Conservation (phyloP, 768 basidiomycete genomes). For the Hebeloma cylindrosporum region DNA sequence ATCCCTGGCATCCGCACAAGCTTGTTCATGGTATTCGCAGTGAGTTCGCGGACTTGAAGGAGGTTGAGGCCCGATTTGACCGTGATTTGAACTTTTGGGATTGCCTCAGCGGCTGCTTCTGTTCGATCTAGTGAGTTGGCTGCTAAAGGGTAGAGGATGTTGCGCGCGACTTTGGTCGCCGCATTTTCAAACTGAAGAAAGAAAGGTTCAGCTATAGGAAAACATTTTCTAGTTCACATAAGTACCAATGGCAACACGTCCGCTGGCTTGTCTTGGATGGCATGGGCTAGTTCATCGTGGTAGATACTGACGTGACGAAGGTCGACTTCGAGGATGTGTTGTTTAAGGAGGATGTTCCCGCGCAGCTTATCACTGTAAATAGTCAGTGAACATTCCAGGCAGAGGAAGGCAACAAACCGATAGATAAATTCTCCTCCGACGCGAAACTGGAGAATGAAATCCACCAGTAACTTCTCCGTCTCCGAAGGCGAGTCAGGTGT, state of each 20-base stretch:
- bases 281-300: slow-evolving; percentile 92
- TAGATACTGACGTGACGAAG: slow-evolving; percentile 75
- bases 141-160: slow-evolving; percentile 81
- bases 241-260: slow-evolving; percentile 85
- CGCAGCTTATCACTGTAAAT: slow-evolving; percentile 75
- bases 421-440: slow-evolving; percentile 92
- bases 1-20: slow-evolving; percentile 97
- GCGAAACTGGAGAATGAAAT: slow-evolving; percentile 87
- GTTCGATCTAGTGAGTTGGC: slow-evolving; percentile 44
- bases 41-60: slow-evolving; percentile 90
- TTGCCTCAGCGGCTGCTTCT: slow-evolving; percentile 40
- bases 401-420: slow-evolving; percentile 49
- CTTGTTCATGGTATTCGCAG: slow-evolving; percentile 92
- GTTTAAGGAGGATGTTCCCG: slow-evolving; percentile 85
- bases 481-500: slow-evolving; percentile 76
- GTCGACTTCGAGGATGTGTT: slow-evolving; percentile 85
- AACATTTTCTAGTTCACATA: not conserved
- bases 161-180: slow-evolving; percentile 78
- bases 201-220: not conserved
- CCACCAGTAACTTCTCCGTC: slow-evolving; percentile 74
- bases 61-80: slow-evolving; percentile 90
- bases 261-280: slow-evolving; percentile 84
- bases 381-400: slow-evolving; percentile 19
- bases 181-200: slow-evolving; percentile 85
- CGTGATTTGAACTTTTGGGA: slow-evolving; percentile 79